Conservation (phyloP, 2,329 filamentous ascomycete genomes). For the Penicillium oxalicum region DNA sequence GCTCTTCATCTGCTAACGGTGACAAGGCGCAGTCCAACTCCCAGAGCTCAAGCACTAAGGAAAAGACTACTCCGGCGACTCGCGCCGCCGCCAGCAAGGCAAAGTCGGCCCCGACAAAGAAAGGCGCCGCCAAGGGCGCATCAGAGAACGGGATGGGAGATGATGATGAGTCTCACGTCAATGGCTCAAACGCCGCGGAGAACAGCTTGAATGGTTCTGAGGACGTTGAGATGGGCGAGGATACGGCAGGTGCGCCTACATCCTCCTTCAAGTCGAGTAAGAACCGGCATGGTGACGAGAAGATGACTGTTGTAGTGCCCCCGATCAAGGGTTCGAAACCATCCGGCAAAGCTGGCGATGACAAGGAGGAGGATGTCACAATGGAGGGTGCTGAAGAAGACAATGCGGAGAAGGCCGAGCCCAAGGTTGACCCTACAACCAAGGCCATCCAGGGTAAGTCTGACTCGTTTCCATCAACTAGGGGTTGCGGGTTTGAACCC, state of each 20-base stretch:
- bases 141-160: conserved; percentile 55
- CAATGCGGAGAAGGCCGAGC: conserved; percentile 42
- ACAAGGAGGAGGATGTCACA: conserved; percentile 62
- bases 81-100: conserved; percentile 40
- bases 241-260: conserved; percentile 48
- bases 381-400: conserved; percentile 56
- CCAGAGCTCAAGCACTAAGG: conserved; percentile 40
- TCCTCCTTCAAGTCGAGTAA: conserved; percentile 54
- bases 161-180: conserved; percentile 63
- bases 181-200: conserved; percentile 63
- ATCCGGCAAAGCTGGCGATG: conserved; percentile 51
- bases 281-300: conserved; percentile 65
- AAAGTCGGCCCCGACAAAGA: conserved; percentile 31
- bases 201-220: conserved; percentile 61
- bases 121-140: conserved; percentile 31
- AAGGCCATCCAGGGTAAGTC: conserved; percentile 47
- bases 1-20: conserved; percentile 44
- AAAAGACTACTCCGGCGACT: conserved; percentile 39
- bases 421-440: conserved; percentile 40
- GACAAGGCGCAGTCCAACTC: conserved; percentile 42
- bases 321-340: conserved; percentile 61
- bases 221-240: conserved; percentile 67
- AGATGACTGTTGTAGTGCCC: conserved; percentile 77
- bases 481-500: background rate
- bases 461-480: conserved; percentile 1